These are phyloP conservation scores for Fusarium redolens DNA, from an alignment of 2,329 filamentous ascomycete genomes.

Conservation along the genomic window DNA sequence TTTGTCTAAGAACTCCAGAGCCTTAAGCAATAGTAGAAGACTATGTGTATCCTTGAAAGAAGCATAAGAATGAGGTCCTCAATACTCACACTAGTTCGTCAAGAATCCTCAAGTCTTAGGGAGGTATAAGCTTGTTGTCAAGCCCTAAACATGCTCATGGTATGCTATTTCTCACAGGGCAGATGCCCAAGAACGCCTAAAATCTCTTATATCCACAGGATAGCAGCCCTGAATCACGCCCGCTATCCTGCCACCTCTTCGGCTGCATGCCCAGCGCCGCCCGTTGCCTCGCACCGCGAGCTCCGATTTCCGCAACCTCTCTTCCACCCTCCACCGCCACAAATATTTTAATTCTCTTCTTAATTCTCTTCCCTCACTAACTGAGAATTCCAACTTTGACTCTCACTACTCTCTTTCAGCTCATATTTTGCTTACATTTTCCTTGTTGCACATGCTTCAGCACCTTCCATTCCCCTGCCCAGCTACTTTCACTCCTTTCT, in stretches of 20 bases:
- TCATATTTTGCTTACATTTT: neutral
- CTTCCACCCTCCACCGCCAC: neutral
- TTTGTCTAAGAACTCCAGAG: neutral
- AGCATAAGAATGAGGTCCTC: neutral
- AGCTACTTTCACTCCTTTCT: too few relatives aligned
- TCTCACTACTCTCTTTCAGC: fast-evolving
- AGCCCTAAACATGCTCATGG: neutral
- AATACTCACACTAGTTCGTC: neutral
- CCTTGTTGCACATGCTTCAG: neutral
- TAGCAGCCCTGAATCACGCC: neutral
- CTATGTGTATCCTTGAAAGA: neutral
- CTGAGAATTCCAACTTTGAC: fast-evolving
- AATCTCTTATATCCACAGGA: fast-evolving
- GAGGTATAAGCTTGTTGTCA: neutral
- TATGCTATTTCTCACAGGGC: neutral
- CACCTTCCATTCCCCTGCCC: fast-evolving
- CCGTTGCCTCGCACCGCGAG: constrained; percentile 13
- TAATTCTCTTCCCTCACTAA: neutral
- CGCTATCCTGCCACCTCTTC: neutral
- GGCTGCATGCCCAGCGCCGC: neutral
- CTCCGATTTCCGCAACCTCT: neutral
- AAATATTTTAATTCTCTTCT: neutral
- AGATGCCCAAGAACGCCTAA: neutral
- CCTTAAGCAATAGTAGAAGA: neutral
- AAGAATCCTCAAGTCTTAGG: neutral